These are phyloP conservation scores for Crotalaria pallida DNA, from an alignment of 306 rosid species.

Conservation along the genomic window DNA sequence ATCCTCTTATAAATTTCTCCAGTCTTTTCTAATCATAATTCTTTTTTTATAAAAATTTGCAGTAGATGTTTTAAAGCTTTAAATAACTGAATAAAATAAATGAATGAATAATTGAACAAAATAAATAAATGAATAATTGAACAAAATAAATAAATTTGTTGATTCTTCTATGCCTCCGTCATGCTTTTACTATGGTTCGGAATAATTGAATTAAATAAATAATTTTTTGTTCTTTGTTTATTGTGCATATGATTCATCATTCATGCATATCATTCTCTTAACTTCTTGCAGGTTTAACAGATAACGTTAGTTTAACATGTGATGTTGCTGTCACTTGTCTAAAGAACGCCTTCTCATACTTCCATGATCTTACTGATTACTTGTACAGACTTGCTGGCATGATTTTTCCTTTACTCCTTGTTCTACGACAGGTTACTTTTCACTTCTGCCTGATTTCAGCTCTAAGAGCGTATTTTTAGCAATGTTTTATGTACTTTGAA, in stretches of 20 bases:
- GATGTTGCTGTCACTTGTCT: slow-evolving; percentile 66
- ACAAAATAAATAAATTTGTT: too few species aligned
- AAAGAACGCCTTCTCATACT: slow-evolving; percentile 40
- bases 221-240: not conserved
- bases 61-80: not conserved
- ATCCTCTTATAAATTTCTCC: too few species aligned
- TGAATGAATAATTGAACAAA: too few species aligned
- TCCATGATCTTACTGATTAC: slow-evolving; percentile 27
- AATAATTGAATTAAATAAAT: not conserved
- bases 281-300: slow-evolving; percentile 56
- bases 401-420: slow-evolving; percentile 72
- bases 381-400: slow-evolving; percentile 42
- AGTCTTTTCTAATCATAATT: too few species aligned
- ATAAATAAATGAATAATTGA: too few species aligned
- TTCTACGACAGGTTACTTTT: slow-evolving; percentile 65
- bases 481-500: not conserved
- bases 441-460: slow-evolving; percentile 2
- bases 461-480: not conserved
- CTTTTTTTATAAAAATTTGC: too few species aligned
- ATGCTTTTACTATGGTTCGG: not conserved
- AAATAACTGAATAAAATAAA: too few species aligned
- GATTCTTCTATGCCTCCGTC: not conserved
- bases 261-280: not conserved
- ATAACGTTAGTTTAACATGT: slow-evolving; percentile 38
- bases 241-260: not conserved